Conservation (phyloP, 2,329 filamentous ascomycete species). For the Lanzia echinophila region DNA sequence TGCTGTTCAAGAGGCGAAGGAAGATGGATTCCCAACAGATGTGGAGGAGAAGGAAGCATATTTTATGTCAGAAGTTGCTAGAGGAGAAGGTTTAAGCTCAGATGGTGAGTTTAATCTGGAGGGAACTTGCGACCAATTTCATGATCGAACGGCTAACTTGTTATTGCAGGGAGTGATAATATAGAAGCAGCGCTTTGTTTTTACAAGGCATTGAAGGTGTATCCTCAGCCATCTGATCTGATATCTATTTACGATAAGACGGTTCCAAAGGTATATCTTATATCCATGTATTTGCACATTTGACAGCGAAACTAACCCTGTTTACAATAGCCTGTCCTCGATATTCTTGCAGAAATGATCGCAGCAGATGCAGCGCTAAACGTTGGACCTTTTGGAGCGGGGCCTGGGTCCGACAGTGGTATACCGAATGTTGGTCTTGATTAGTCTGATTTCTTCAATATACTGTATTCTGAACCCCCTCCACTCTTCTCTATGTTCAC, state of each 20-base stretch:
- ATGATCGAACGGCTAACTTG: neutral
- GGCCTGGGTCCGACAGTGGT: constrained; percentile 27
- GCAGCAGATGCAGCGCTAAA: constrained; percentile 74
- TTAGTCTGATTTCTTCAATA: constrained; percentile 17
- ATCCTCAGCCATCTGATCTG: constrained; percentile 85
- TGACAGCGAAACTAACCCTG: constrained; percentile 15
- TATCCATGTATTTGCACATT: constrained; percentile 23
- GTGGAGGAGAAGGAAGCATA: constrained; percentile 91
- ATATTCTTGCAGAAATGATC: constrained; percentile 97
- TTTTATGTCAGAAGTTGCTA: constrained; percentile 93
- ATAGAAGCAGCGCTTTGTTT: constrained; percentile 89
- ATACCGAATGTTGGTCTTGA: constrained; percentile 27
- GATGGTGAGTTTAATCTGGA: constrained; percentile 55
- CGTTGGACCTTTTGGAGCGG: constrained; percentile 39
- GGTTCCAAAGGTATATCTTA: constrained; percentile 73
- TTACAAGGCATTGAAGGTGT: constrained; percentile 98
- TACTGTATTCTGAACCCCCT: constrained; percentile 6
- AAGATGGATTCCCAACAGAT: constrained; percentile 84
- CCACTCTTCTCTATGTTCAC: constrained; percentile 10
- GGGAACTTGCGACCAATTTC: neutral
- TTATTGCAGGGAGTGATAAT: constrained; percentile 51
- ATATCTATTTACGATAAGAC: constrained; percentile 99
- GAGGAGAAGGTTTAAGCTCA: constrained; percentile 74
- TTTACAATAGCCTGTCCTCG: constrained; percentile 82
- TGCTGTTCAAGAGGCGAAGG: constrained; percentile 74